Percentiles rank a stretch among this genome's conserved stretches.
Conservation (phyloP, 2,329 filamentous ascomycete genomes). For the Elsinoe perseae region DNA sequence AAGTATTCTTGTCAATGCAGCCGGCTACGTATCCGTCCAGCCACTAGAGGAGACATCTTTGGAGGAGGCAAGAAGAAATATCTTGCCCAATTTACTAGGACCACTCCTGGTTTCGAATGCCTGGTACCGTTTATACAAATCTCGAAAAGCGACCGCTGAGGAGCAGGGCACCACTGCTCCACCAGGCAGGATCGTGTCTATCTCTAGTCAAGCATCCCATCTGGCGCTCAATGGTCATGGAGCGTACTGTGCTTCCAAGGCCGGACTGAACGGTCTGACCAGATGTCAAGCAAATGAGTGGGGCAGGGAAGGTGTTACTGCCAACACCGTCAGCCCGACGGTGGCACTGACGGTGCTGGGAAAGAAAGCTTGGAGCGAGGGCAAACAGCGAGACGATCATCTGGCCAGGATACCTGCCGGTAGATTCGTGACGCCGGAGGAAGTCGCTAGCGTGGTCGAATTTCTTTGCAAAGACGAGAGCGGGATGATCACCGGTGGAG, state of each 20-base stretch:
- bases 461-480: slow-evolving; percentile 31
- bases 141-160: slow-evolving; percentile 22
- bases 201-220: slow-evolving; percentile 42
- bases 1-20: slow-evolving; percentile 30
- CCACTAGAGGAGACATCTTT: slow-evolving; percentile 37
- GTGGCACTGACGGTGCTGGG: slow-evolving; percentile 42
- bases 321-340: slow-evolving; percentile 41
- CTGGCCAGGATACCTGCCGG: slow-evolving; percentile 10
- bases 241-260: slow-evolving; percentile 44
- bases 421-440: slow-evolving; percentile 28
- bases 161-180: slow-evolving; percentile 16
- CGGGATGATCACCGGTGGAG: slow-evolving; percentile 33
- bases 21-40: slow-evolving; percentile 39
- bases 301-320: slow-evolving; percentile 39
- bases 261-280: slow-evolving; percentile 38
- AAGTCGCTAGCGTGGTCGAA: slow-evolving; percentile 64
- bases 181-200: slow-evolving; percentile 39
- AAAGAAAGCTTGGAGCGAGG: slow-evolving; percentile 30
- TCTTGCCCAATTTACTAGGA: slow-evolving; percentile 39
- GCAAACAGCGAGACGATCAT: slow-evolving; percentile 21
- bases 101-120: slow-evolving; percentile 41
- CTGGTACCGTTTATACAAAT: slow-evolving; percentile 38
- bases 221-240: slow-evolving; percentile 40
- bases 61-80: slow-evolving; percentile 38
- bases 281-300: slow-evolving; percentile 43